A percentile compares a stretch with the other conserved stretches of the same genome.
These are phyloP conservation scores for Arabidopsis hybrid DNA, from an alignment of 441 rosid genomes.

Conservation along the genomic window DNA sequence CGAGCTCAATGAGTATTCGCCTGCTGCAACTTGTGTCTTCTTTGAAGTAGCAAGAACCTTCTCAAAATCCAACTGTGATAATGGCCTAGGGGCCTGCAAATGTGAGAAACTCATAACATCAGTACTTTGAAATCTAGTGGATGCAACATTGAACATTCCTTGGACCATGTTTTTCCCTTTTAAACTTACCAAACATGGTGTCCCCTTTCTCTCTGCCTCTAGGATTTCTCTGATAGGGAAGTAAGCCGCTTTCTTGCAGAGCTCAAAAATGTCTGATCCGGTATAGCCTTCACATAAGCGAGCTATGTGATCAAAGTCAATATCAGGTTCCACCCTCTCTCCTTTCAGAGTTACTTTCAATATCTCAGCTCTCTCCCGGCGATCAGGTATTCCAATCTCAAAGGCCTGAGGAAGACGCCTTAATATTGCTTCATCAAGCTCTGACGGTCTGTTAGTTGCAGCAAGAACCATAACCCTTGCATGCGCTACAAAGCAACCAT, in stretches of 20 bases:
- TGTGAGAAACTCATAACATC: slow-evolving; percentile 8
- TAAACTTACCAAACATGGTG: slow-evolving; percentile 58
- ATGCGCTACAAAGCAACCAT: slow-evolving; percentile 57
- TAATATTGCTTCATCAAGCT: slow-evolving; percentile 96
- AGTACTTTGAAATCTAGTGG: slow-evolving; percentile 6
- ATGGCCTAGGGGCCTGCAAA: slow-evolving; percentile 71
- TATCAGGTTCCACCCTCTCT: slow-evolving; percentile 64
- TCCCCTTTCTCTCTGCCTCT: slow-evolving; percentile 84
- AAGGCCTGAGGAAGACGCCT: slow-evolving; percentile 95
- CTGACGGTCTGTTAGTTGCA: slow-evolving; percentile 97
- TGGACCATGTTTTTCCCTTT: slow-evolving; percentile 1
- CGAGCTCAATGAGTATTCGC: slow-evolving; percentile 68
- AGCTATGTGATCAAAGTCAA: slow-evolving; percentile 77
- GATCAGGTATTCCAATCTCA: slow-evolving; percentile 93
- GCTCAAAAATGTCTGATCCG: slow-evolving; percentile 93
- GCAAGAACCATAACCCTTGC: slow-evolving; percentile 99
- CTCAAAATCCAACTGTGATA: slow-evolving; percentile 73
- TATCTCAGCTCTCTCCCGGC: slow-evolving; percentile 74
- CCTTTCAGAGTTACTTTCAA: slow-evolving; percentile 85
- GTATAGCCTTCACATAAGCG: slow-evolving; percentile 80
- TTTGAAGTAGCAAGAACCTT: slow-evolving; percentile 66
- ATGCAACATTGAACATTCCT: slow-evolving; percentile 2
- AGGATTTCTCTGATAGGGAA: slow-evolving; percentile 84
- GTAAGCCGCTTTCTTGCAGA: slow-evolving; percentile 96
- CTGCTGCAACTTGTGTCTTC: slow-evolving; percentile 81